Evolutionary conservation across 2,329 filamentous ascomycete species (phyloP).

Genomic region (Talaromyces marneffei): DNA sequence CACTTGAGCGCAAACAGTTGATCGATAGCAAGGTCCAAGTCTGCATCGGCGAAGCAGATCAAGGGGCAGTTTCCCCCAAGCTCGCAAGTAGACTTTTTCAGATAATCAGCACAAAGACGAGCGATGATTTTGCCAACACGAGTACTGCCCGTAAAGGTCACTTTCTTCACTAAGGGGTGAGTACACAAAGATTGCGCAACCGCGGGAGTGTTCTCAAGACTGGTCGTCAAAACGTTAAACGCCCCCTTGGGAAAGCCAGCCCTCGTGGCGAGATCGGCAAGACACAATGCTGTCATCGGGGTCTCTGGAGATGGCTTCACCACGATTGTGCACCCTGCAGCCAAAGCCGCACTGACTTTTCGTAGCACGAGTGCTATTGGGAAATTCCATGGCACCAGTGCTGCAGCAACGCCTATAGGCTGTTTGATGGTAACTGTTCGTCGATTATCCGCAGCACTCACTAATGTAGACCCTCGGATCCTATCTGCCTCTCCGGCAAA

Average conservation of each 20-base stretch:
- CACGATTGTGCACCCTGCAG: constrained; percentile 69
- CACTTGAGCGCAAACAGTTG: constrained; percentile 38
- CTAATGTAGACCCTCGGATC: constrained; percentile 54
- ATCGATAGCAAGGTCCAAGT: constrained; percentile 47
- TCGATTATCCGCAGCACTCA: constrained; percentile 56
- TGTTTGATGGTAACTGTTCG: constrained; percentile 69
- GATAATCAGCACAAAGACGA: constrained; percentile 53
- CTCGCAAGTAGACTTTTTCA: constrained; percentile 63
- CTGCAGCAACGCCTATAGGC: constrained; percentile 62
- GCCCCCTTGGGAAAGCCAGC: constrained; percentile 56
- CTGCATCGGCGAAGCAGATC: constrained; percentile 58
- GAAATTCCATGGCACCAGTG: constrained; percentile 69
- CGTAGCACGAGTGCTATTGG: constrained; percentile 62
- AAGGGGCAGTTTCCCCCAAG: constrained; percentile 61
- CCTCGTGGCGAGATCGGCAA: constrained; percentile 49
- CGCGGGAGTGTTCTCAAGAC: constrained; percentile 35
- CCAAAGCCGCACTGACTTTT: constrained; percentile 62
- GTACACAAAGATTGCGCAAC: constrained; percentile 47
- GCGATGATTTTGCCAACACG: constrained; percentile 59
- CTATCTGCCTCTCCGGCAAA: constrained; percentile 57
- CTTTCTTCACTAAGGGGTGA: constrained; percentile 56
- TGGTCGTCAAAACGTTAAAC: constrained; percentile 55
- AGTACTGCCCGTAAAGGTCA: constrained; percentile 50
- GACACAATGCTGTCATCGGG: constrained; percentile 50
- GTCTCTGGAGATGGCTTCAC: constrained; percentile 67